These are phyloP conservation scores for Silene coronaria DNA, from an alignment of 179 eudicot species.

Conservation along the genomic window DNA sequence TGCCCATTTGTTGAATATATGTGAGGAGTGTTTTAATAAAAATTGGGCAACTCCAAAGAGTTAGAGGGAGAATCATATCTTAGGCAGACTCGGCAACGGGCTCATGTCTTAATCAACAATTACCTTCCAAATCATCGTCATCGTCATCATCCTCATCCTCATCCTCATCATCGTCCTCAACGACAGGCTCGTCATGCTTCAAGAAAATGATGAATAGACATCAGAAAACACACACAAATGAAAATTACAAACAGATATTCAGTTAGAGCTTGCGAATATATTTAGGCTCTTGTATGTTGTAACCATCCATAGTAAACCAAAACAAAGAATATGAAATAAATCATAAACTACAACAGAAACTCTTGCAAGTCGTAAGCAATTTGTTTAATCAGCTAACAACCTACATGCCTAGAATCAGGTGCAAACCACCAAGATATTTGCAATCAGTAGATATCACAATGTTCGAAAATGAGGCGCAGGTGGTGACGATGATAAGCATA, in stretches of 20 bases:
- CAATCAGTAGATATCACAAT: neutral
- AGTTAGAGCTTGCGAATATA: too few relatives aligned
- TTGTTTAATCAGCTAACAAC: neutral
- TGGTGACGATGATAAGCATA: too few relatives aligned
- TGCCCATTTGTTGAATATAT: too few relatives aligned
- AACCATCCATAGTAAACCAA: too few relatives aligned
- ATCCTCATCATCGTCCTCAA: slow-evolving; percentile 51
- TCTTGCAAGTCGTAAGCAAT: too few relatives aligned
- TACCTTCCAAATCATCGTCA: slow-evolving; percentile 43
- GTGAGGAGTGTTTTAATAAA: too few relatives aligned
- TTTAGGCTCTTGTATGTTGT: too few relatives aligned
- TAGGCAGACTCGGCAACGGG: neutral
- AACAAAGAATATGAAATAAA: too few relatives aligned
- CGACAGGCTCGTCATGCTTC: slow-evolving; percentile 46
- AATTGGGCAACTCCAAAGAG: too few relatives aligned
- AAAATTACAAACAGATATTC: neutral
- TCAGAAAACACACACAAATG: neutral
- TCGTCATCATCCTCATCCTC: slow-evolving; percentile 48
- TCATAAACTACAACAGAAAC: too few relatives aligned
- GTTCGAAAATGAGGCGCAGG: too few relatives aligned
- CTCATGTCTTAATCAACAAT: neutral
- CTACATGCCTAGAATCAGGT: neutral
- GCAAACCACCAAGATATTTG: neutral
- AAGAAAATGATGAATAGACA: neutral
- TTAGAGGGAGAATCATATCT: neutral